Base-by-base conservation (phyloP, 495 filamentous ascomycete genomes). In the Corynascus novoguineensis region DNA sequence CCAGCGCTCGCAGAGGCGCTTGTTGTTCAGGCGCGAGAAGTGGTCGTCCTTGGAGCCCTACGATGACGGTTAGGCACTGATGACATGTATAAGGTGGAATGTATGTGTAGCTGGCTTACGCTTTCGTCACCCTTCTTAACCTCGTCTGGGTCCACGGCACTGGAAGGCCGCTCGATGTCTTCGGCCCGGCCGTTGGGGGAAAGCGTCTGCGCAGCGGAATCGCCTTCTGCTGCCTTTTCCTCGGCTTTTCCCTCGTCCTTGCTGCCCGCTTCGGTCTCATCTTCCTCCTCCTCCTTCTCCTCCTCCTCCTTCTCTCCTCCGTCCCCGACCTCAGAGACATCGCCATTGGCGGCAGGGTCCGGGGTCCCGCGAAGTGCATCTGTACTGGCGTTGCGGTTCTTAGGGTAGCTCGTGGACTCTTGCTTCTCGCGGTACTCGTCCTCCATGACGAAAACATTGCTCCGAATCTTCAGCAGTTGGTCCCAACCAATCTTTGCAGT, bases 391-490 rank as follows among this genome's bases (percentile, higher is more conserved):
- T 84, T 90, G 24, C 83, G 80, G 45, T 82, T 83, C 28, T 77
- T 67, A 3, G 77, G 68, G 15, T 75, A 75, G 67, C 48, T 80
- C 76, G 75, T 64, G 15, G 64, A 61, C 53, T 86, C 84, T 57
- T 93, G 86, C 61, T 89, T 92, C 72, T 98, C 93, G 51, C 95
- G 83, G 62, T 98, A 98, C 69, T 98, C 93, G 65, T 98, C 93
- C 66, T 98, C 93, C 93, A 98, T 98, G 28, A 98, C 95, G 63
- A 98, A 98, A 5, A 97, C 93, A 57, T 92, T 89, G 72, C 92
- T 97, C 50, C 93, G 81, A 60, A 90, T 91, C 67, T 87, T 92
- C 25, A 98, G 78, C 14, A 98, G 79, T 63, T 96, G 89, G 65
- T 98, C 93, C 93, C 93, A 98, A 27, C 93, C 95, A 64, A 97